Evolutionary conservation across 2,329 filamentous ascomycete genomes (phyloP).

Genomic region (Colletotrichum gloeosporioides): DNA sequence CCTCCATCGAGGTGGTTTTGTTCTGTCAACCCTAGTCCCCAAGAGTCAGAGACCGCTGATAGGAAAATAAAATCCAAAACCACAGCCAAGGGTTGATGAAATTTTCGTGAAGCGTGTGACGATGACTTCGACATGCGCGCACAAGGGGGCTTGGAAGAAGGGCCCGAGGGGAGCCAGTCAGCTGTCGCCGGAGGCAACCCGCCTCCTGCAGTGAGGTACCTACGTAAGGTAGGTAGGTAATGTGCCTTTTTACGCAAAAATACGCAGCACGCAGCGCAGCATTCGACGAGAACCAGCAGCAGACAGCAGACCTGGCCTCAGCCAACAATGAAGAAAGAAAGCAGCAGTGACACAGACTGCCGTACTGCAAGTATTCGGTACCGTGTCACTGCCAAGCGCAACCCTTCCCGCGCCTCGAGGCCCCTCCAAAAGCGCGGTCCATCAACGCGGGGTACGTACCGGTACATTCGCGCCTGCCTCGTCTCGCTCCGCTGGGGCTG

Average conservation of each 20-base stretch:
- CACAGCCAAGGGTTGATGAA: neutral
- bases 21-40: constrained; percentile 20
- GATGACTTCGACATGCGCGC: constrained; percentile 6
- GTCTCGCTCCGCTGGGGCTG: neutral
- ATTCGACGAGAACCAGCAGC: neutral
- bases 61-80: neutral
- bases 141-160: neutral
- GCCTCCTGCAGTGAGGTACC: neutral
- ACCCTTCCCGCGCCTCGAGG: neutral
- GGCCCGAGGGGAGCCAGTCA: neutral
- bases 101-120: constrained; percentile 5
- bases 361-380: neutral
- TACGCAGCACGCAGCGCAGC: neutral
- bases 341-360: neutral
- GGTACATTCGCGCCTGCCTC: neutral
- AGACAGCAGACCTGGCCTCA: neutral
- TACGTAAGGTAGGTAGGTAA: neutral
- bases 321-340: neutral
- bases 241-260: neutral
- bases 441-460: constrained; percentile 15
- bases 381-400: neutral
- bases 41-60: constrained; percentile 11
- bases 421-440: neutral
- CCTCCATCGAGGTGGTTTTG: constrained; percentile 19
- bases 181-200: constrained; percentile 8